Conservation (phyloP, 2,329 filamentous ascomycete species). For the Colletotrichum echinochloae region DNA sequence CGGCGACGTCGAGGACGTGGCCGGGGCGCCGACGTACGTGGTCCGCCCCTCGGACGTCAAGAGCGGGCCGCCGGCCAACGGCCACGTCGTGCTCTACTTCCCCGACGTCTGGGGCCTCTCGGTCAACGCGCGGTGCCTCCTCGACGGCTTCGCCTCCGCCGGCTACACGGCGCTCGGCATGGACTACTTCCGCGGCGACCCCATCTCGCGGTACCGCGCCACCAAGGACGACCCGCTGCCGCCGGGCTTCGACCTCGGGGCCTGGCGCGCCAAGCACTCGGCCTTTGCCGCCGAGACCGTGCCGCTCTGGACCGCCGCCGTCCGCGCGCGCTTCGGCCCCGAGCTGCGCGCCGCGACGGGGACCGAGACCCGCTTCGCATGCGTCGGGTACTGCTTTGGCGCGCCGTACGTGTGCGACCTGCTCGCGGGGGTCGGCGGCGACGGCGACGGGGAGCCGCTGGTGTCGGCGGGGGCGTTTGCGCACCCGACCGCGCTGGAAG, state of each 20-base stretch:
- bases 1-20: constrained; percentile 50
- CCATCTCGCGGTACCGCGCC: constrained; percentile 55
- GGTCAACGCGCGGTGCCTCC: constrained; percentile 56
- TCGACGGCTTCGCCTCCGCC: constrained; percentile 59
- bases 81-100: constrained; percentile 58
- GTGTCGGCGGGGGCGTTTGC: constrained; percentile 61
- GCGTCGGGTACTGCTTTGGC: constrained; percentile 57
- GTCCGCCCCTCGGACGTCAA: constrained; percentile 29
- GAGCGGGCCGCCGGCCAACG: constrained; percentile 46
- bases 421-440: constrained; percentile 16
- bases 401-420: constrained; percentile 58
- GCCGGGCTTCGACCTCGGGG: constrained; percentile 59
- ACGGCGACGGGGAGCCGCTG: constrained; percentile 19
- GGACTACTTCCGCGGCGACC: constrained; percentile 60
- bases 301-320: constrained; percentile 57
- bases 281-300: constrained; percentile 57
- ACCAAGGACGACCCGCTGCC: constrained; percentile 43
- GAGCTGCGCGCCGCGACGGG: constrained; percentile 8
- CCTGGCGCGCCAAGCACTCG: constrained; percentile 60
- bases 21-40: constrained; percentile 55
- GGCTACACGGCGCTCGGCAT: constrained; percentile 57
- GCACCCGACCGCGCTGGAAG: constrained; percentile 62
- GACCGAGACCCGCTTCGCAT: constrained; percentile 51
- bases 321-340: constrained; percentile 51
- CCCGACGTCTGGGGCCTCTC: constrained; percentile 60